These are phyloP conservation scores for Alternaria sp. DNA, from an alignment of 2,329 filamentous ascomycete genomes.

Conservation along the genomic window DNA sequence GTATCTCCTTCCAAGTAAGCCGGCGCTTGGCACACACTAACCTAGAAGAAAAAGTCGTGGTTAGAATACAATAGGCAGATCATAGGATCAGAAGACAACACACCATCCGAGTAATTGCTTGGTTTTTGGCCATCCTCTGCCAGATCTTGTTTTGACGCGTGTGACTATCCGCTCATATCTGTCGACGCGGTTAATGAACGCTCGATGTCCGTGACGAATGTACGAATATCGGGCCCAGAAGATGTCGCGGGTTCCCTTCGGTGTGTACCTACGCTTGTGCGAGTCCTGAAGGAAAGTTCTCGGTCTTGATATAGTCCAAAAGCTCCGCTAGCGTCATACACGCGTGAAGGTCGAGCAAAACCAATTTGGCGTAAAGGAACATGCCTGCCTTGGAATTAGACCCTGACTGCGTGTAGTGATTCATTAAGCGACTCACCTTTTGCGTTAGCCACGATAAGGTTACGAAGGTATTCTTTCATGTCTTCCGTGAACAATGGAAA, in stretches of 20 bases:
- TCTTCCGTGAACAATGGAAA: neutral
- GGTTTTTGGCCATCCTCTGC: neutral
- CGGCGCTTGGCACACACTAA: neutral
- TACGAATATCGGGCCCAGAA: too few species aligned
- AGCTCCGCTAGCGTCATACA: neutral
- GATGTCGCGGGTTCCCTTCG: too few species aligned
- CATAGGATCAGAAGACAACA: too few species aligned
- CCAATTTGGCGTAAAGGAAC: neutral
- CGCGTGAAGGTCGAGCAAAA: neutral
- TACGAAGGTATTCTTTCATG: neutral
- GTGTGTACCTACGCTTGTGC: neutral
- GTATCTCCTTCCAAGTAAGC: neutral
- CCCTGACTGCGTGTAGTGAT: too few species aligned
- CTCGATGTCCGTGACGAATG: too few species aligned
- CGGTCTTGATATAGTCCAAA: neutral
- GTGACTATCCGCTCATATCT: neutral
- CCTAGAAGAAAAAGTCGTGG: neutral
- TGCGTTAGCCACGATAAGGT: neutral
- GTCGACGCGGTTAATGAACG: neutral
- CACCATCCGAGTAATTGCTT: neutral
- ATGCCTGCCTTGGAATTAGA: neutral
- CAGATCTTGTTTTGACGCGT: neutral
- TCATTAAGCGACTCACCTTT: neutral
- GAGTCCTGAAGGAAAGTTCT: neutral
- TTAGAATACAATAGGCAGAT: too few species aligned